phyloP scores from a whole-genome alignment of 768 basidiomycete genomes.

The Phaeotremella fagi region DNA sequence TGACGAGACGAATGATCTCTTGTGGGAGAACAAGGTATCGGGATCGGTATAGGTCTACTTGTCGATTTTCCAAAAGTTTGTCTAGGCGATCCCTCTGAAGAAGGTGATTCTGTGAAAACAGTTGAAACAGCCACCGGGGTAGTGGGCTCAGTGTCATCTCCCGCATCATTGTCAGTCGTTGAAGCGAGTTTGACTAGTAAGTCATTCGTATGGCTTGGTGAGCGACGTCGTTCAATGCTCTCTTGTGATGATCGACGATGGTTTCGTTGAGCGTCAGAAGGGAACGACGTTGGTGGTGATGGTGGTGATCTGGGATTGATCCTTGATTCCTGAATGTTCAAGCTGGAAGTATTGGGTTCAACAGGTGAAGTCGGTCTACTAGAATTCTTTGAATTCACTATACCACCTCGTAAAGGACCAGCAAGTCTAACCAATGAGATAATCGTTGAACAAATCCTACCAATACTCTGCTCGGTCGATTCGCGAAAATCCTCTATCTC shows the following conservation, averaged over 20 bases:
- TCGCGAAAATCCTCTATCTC: slow-evolving; percentile 63
- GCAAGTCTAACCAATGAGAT: slow-evolving; percentile 62
- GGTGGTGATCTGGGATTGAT: no score
- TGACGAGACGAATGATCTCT: not conserved
- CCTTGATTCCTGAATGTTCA: no score
- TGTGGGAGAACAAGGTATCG: slow-evolving; percentile 1
- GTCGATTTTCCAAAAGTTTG: not conserved
- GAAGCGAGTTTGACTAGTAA: slow-evolving; percentile 14
- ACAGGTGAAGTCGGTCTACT: slow-evolving; percentile 13
- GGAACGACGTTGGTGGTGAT: no score
- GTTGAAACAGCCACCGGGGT: slow-evolving; percentile 7
- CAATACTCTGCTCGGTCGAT: slow-evolving; percentile 61
- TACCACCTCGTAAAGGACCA: slow-evolving; percentile 53
- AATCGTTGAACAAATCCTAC: slow-evolving; percentile 68
- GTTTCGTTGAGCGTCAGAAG: not conserved
- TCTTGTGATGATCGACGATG: not conserved
- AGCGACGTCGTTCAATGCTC: slow-evolving; percentile 7
- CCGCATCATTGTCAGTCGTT: not conserved
- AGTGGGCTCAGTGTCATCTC: slow-evolving; percentile 10
- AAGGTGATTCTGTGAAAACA: slow-evolving; percentile 2
- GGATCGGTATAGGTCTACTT: not conserved
- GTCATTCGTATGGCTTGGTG: slow-evolving; percentile 10
- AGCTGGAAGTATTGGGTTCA: not conserved
- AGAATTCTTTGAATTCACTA: not conserved
- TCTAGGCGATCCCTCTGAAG: slow-evolving; percentile 5